Evolutionary conservation across 2,329 filamentous ascomycete genomes (phyloP).

Genomic region (Periconia macrospinosa): DNA sequence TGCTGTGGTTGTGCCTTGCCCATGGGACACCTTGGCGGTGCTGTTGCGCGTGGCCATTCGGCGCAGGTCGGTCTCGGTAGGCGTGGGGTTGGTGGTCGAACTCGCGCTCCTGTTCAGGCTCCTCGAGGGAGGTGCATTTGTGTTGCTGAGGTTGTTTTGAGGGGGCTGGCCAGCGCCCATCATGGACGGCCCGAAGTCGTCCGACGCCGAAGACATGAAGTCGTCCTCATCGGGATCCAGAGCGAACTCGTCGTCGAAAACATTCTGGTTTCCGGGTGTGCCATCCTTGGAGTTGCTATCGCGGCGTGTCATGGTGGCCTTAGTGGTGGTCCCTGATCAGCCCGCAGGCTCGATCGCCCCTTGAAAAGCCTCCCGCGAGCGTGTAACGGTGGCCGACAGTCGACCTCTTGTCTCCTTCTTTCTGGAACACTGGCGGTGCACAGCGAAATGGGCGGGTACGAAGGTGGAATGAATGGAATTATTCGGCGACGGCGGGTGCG

Average conservation of each 20-base stretch:
- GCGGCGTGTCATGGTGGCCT: slow-evolving; percentile 43
- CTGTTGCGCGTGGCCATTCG: slow-evolving; percentile 41
- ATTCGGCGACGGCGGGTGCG: slow-evolving; percentile 11
- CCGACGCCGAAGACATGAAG: slow-evolving; percentile 47
- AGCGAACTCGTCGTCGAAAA: slow-evolving; percentile 54
- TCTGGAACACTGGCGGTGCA: not conserved
- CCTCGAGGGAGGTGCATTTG: not conserved
- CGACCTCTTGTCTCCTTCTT: slow-evolving; percentile 6
- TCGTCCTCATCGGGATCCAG: slow-evolving; percentile 45
- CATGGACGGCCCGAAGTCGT: slow-evolving; percentile 48
- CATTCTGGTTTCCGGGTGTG: slow-evolving; percentile 40
- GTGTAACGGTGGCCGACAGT: slow-evolving; percentile 14
- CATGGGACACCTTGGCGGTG: slow-evolving; percentile 36
- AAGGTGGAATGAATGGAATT: not conserved
- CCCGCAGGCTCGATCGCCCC: slow-evolving; percentile 26
- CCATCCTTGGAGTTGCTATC: slow-evolving; percentile 29
- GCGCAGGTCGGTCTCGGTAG: slow-evolving; percentile 25
- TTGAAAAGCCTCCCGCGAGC: not conserved
- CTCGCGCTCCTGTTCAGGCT: not conserved
- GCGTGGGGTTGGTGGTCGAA: not conserved
- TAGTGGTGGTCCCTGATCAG: slow-evolving; percentile 27
- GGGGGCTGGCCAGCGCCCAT: slow-evolving; percentile 8
- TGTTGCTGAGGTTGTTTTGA: slow-evolving; percentile 23
- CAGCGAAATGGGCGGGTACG: slow-evolving; percentile 2
- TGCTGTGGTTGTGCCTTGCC: slow-evolving; percentile 2